Percentiles rank a stretch among this genome's conserved stretches.
phyloP scores from a whole-genome alignment of 1,284 basidiomycete genomes.

The Cutaneotrichosporon mucoides region DNA sequence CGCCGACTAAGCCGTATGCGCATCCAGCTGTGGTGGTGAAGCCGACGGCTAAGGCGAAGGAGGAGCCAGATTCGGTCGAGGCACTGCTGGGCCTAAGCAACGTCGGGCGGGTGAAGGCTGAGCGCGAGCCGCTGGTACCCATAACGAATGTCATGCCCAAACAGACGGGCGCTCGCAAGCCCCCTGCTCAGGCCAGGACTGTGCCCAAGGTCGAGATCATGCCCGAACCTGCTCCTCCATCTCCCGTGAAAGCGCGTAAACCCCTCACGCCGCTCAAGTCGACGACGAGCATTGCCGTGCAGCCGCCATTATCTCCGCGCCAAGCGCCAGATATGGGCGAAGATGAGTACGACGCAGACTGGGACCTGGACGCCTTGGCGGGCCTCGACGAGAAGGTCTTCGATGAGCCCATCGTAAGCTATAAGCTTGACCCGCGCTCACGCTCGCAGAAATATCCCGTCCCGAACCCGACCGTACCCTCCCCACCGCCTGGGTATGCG shows the following conservation, averaged over 20 bases:
- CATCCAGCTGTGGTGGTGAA: no score
- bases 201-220: neutral
- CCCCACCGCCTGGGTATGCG: slow-evolving; percentile 24
- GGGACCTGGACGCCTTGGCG: slow-evolving; percentile 36
- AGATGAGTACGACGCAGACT: slow-evolving; percentile 34
- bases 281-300: neutral
- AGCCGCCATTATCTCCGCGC: neutral
- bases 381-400: slow-evolving; percentile 34
- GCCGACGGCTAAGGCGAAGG: no score
- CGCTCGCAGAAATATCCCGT: slow-evolving; percentile 33
- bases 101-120: neutral
- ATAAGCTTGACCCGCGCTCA: slow-evolving; percentile 1
- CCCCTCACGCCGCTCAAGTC: neutral
- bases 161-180: neutral
- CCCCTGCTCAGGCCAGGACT: neutral
- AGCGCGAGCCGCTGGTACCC: neutral
- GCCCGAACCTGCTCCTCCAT: neutral
- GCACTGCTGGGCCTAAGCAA: no score
- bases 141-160: neutral
- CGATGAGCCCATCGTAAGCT: slow-evolving; percentile 12
- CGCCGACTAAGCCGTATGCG: no score
- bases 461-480: slow-evolving; percentile 32
- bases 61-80: no score
- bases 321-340: neutral
- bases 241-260: neutral